These are phyloP conservation scores for Chaetomiaceae sp. DNA, from an alignment of 2,329 filamentous ascomycete species.

Conservation along the genomic window DNA sequence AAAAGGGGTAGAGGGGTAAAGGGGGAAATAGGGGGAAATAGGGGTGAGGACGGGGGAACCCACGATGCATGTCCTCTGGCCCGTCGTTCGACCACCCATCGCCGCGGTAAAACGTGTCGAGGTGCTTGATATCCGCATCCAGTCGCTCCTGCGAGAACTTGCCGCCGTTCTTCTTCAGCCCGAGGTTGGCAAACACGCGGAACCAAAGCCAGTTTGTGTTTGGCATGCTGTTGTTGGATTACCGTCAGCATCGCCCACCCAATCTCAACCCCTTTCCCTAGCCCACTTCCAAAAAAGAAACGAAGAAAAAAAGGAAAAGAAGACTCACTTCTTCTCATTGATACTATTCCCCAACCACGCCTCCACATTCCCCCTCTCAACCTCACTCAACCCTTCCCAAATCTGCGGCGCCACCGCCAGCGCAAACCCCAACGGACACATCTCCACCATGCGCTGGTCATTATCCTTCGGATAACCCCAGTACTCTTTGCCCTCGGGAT, in stretches of 20 bases:
- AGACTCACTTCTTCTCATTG: conserved; percentile 65
- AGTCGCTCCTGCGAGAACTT: conserved; percentile 64
- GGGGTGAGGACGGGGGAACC: conserved; percentile 21
- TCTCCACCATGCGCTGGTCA: conserved; percentile 81
- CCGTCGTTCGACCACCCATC: conserved; percentile 81
- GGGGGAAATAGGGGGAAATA: not conserved
- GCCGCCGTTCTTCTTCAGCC: conserved; percentile 68
- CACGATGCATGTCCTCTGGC: conserved; percentile 67
- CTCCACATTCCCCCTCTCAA: conserved; percentile 62
- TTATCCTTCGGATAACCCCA: conserved; percentile 73
- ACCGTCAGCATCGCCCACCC: not conserved
- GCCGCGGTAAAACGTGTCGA: conserved; percentile 78
- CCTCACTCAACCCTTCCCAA: conserved; percentile 60
- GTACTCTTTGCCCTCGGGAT: conserved; percentile 65
- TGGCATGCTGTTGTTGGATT: conserved; percentile 54
- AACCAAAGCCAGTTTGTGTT: conserved; percentile 74
- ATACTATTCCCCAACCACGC: conserved; percentile 69
- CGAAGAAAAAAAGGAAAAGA: not conserved
- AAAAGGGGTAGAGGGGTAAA: not conserved
- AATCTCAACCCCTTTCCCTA: not conserved
- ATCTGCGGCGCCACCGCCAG: conserved; percentile 63
- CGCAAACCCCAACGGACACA: conserved; percentile 72
- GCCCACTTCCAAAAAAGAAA: not conserved
- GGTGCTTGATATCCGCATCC: conserved; percentile 69
- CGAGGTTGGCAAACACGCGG: conserved; percentile 76